Conservation (phyloP, 768 basidiomycete species). For the Boletus bicolor region DNA sequence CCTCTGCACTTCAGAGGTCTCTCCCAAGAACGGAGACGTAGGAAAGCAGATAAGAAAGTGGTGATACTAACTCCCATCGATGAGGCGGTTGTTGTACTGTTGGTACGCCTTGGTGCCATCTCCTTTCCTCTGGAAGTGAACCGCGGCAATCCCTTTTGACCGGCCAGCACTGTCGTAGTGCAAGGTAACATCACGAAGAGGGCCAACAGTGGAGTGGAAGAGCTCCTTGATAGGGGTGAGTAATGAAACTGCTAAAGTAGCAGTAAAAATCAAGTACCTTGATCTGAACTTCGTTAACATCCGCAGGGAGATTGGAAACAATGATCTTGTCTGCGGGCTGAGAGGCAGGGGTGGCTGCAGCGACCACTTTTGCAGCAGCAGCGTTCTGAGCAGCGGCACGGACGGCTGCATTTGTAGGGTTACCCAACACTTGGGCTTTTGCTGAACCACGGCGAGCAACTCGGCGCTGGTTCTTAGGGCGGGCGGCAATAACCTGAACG, state of each 20-base stretch:
- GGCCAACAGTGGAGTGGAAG: slow-evolving; percentile 87
- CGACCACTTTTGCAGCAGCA: slow-evolving; percentile 40
- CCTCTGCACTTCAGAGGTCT: slow-evolving; percentile 16
- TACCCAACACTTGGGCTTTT: slow-evolving; percentile 63
- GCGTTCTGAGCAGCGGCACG: slow-evolving; percentile 51
- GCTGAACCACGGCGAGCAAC: slow-evolving; percentile 44
- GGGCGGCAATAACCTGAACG: slow-evolving; percentile 63
- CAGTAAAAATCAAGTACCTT: slow-evolving; percentile 54
- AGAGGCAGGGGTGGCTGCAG: slow-evolving; percentile 37
- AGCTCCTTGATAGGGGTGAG: slow-evolving; percentile 65
- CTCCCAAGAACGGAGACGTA: slow-evolving; percentile 24
- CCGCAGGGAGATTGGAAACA: slow-evolving; percentile 87
- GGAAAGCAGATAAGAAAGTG: slow-evolving; percentile 41
- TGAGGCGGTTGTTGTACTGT: slow-evolving; percentile 96
- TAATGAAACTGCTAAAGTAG: not conserved
- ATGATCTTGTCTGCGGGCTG: slow-evolving; percentile 81
- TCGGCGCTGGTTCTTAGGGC: slow-evolving; percentile 44
- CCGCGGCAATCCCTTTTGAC: slow-evolving; percentile 87
- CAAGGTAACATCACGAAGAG: slow-evolving; percentile 78
- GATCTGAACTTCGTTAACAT: slow-evolving; percentile 92
- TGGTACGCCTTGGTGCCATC: slow-evolving; percentile 90
- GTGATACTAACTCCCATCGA: slow-evolving; percentile 99
- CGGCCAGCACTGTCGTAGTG: slow-evolving; percentile 82
- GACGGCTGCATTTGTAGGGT: slow-evolving; percentile 44
- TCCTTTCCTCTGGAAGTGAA: slow-evolving; percentile 81